Evolutionary conservation across 2,329 filamentous ascomycete species (phyloP).

Genomic region (Coniochaeta pulveracea): DNA sequence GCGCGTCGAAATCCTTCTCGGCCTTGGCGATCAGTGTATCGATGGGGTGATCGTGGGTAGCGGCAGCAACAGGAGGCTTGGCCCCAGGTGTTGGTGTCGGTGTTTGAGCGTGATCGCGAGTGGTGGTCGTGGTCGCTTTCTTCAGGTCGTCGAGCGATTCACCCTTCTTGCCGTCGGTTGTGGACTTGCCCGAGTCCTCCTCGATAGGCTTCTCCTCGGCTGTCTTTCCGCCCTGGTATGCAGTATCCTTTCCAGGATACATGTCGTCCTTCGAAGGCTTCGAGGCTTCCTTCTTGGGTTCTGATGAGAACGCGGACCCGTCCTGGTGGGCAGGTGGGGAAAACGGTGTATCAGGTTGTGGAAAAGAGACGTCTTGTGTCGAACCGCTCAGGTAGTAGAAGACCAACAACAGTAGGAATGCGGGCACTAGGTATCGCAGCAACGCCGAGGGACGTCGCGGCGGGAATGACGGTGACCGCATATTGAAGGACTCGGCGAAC

Average conservation of each 20-base stretch:
- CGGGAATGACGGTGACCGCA: slow-evolving; percentile 26
- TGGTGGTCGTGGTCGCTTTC: not conserved
- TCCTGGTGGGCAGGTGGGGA: too few species aligned
- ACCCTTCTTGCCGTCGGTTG: not conserved
- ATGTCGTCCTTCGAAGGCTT: too few species aligned
- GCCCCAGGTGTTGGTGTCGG: slow-evolving; percentile 1
- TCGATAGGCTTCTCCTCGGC: not conserved
- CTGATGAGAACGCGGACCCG: too few species aligned
- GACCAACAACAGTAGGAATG: slow-evolving; percentile 19
- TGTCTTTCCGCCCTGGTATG: not conserved
- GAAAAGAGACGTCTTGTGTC: not conserved
- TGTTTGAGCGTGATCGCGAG: not conserved
- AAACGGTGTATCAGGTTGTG: not conserved
- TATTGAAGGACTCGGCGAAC: slow-evolving; percentile 4
- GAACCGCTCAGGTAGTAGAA: slow-evolving; percentile 20
- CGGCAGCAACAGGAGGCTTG: slow-evolving; percentile 1
- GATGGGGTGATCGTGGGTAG: slow-evolving; percentile 33
- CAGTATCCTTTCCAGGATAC: not conserved
- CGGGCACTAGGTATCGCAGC: slow-evolving; percentile 23
- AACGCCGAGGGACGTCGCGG: slow-evolving; percentile 26
- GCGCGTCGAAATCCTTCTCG: slow-evolving; percentile 26
- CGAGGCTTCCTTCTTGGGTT: not conserved
- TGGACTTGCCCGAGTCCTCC: not conserved
- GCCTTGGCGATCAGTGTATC: slow-evolving; percentile 35
- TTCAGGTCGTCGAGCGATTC: too few species aligned